Conservation (phyloP, 2,329 filamentous ascomycete species). For the Pseudogymnoascus verrucosus region DNA sequence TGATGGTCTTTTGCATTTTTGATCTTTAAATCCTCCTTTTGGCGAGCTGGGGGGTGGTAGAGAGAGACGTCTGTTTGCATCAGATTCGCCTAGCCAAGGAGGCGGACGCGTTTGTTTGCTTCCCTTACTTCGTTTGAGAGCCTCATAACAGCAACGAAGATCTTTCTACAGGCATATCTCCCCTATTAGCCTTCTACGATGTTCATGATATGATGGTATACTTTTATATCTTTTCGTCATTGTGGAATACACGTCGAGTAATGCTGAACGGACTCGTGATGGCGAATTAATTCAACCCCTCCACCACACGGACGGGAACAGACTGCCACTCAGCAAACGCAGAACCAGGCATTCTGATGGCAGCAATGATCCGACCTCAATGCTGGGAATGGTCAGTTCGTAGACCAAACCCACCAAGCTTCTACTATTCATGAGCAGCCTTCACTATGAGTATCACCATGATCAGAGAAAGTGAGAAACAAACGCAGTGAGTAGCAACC, state of each 20-base stretch:
- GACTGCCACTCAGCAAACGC: not conserved
- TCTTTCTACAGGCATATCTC: not conserved
- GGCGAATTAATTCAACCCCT: not conserved
- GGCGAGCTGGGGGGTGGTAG: not conserved
- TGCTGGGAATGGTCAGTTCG: not conserved
- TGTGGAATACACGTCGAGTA: not conserved
- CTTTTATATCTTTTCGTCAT: not conserved
- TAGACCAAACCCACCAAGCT: not conserved
- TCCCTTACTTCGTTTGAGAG: not conserved
- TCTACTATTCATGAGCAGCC: not conserved
- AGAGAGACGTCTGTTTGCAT: not conserved
- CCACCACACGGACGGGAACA: not conserved
- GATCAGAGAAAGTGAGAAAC: not conserved
- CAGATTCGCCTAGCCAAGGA: not conserved
- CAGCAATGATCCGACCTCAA: not conserved
- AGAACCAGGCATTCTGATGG: not conserved
- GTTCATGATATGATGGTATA: not conserved
- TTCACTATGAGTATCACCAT: not conserved
- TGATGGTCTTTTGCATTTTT: not conserved
- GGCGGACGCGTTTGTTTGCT: not conserved
- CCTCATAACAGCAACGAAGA: not conserved
- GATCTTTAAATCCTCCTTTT: not conserved
- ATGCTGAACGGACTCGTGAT: not conserved
- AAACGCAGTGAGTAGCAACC: not conserved
- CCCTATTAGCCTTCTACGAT: not conserved